These are phyloP conservation scores for Penicillium roqueforti DNA, from an alignment of 495 filamentous ascomycete genomes.

Conservation along the genomic window DNA sequence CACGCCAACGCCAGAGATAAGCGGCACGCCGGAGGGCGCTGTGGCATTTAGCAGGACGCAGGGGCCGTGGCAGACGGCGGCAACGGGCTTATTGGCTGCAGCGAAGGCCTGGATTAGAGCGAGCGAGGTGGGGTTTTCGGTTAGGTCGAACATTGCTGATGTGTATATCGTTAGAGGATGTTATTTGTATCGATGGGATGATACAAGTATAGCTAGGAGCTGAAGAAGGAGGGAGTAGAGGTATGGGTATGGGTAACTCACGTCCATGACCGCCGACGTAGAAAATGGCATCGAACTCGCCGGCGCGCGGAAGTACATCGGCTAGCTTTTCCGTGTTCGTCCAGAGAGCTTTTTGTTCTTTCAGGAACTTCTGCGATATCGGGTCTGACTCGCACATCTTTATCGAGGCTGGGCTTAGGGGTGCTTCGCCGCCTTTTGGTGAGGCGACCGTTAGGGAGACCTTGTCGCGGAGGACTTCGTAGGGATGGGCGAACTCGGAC, in stretches of 20 bases:
- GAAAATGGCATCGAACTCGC: constrained; percentile 65
- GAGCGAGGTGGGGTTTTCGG: constrained; percentile 46
- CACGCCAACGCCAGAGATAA: constrained; percentile 53
- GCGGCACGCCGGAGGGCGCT: constrained; percentile 43
- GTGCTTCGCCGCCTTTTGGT: constrained; percentile 62
- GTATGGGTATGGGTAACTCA: constrained; percentile 26
- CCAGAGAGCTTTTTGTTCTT: constrained; percentile 53
- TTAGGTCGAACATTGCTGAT: constrained; percentile 67
- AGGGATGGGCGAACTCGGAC: constrained; percentile 72
- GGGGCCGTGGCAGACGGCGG: constrained; percentile 68
- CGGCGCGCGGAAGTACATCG: constrained; percentile 46
- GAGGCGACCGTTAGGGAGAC: constrained; percentile 58
- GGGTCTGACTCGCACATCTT: constrained; percentile 55
- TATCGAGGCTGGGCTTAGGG: constrained; percentile 62
- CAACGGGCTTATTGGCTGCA: constrained; percentile 54
- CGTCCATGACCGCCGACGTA: constrained; percentile 77
- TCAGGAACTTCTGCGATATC: constrained; percentile 48
- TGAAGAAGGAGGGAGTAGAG: background rate
- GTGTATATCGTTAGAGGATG: background rate
- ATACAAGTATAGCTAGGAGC: background rate
- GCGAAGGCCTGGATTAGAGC: constrained; percentile 59
- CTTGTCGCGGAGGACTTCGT: constrained; percentile 54
- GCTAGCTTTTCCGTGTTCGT: constrained; percentile 55
- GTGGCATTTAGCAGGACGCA: constrained; percentile 57
- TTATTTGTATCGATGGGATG: background rate